phyloP scores from a whole-genome alignment of 306 rosid species.

The Cucumis melo region DNA sequence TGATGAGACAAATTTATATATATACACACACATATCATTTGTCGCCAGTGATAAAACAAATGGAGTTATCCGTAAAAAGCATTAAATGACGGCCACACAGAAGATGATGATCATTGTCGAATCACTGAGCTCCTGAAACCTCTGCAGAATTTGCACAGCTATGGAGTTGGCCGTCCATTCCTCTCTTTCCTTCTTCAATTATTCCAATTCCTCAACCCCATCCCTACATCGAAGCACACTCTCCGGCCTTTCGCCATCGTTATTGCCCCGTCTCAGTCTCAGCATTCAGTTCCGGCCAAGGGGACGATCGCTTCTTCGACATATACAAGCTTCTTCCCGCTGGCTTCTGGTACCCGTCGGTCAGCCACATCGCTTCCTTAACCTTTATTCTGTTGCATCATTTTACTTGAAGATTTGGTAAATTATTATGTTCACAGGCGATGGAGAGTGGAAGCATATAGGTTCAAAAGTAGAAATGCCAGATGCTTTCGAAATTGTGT shows the following conservation, averaged over 20 bases:
- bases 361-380: conserved; percentile 8
- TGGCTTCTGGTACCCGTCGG: conserved; percentile 94
- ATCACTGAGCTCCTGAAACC: not conserved
- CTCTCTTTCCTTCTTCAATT: conserved; percentile 12
- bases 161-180: conserved; percentile 44
- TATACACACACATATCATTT: too few relatives aligned
- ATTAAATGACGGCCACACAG: conserved; percentile 39
- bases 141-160: not conserved
- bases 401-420: not conserved
- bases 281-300: conserved; percentile 10
- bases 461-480: conserved; percentile 76
- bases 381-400: too few relatives aligned
- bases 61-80: conserved; percentile 11
- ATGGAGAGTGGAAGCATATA: conserved; percentile 69
- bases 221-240: not conserved
- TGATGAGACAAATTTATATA: too few relatives aligned
- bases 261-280: not conserved
- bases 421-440: conserved; percentile 35
- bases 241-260: too few relatives aligned
- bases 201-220: conserved; percentile 9
- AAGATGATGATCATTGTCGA: not conserved
- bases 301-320: conserved; percentile 14
- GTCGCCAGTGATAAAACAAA: not conserved
- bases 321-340: conserved; percentile 32
- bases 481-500: conserved; percentile 59